A percentile compares a stretch with the other conserved stretches of the same genome.
phyloP scores from a whole-genome alignment of 163 green algal genomes.

The Coccomyxa subellipsoidea region DNA sequence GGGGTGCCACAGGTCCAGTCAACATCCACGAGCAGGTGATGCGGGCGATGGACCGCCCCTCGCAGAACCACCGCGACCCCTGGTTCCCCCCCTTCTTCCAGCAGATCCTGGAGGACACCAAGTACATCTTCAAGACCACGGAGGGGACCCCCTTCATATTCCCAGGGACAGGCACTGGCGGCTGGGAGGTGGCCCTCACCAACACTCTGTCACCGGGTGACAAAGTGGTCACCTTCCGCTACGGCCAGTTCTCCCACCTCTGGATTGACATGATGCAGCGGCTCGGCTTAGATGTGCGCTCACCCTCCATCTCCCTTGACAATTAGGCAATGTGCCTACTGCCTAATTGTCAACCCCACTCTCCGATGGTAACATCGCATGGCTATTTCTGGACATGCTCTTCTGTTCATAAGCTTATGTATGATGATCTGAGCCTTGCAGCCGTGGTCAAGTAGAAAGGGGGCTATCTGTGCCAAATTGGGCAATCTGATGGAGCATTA shows the following conservation, averaged over 20 bases:
- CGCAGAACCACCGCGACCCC: conserved; percentile 92
- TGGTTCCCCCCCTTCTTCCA: conserved; percentile 91
- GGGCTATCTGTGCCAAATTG: too few species aligned
- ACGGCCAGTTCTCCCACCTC: conserved; percentile 93
- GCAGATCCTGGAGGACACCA: conserved; percentile 78
- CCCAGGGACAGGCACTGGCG: conserved; percentile 58
- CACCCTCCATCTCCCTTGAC: not conserved
- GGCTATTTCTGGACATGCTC: too few species aligned
- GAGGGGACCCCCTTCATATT: conserved; percentile 92
- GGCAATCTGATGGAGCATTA: too few species aligned
- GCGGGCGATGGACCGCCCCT: conserved; percentile 82
- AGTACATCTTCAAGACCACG: conserved; percentile 69
- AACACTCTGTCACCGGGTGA: conserved; percentile 98
- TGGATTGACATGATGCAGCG: conserved; percentile 98
- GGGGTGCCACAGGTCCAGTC: conserved; percentile 71
- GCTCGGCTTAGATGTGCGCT: conserved; percentile 86
- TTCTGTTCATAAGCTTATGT: too few species aligned
- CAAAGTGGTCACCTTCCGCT: conserved; percentile 84
- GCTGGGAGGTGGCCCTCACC: conserved; percentile 89
- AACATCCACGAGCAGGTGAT: conserved; percentile 95
- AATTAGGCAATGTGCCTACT: not conserved
- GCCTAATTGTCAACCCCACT: too few species aligned
- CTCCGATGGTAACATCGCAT: too few species aligned
- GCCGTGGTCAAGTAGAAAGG: too few species aligned
- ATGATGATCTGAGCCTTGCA: too few species aligned